Percentiles rank a stretch among this genome's conserved stretches.
These are phyloP conservation scores for Parachaetomium inaequale DNA, from an alignment of 495 filamentous ascomycete species.

Conservation along the genomic window DNA sequence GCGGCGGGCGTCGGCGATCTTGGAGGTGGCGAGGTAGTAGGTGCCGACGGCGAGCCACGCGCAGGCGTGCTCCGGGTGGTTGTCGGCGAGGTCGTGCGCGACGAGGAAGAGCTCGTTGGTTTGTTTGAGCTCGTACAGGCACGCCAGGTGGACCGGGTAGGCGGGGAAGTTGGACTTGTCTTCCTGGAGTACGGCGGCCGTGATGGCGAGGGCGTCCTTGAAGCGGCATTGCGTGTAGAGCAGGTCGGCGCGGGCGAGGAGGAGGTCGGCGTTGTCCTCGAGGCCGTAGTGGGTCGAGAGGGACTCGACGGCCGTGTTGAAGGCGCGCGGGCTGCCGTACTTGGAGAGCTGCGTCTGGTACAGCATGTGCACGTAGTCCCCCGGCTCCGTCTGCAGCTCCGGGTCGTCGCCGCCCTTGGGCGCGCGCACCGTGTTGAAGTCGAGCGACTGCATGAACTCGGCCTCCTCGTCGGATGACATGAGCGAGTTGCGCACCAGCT, in stretches of 20 bases:
- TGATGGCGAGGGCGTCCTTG: slow-evolving; percentile 77
- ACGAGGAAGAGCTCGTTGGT: slow-evolving; percentile 89
- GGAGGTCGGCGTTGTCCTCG: slow-evolving; percentile 79
- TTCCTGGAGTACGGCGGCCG: slow-evolving; percentile 70
- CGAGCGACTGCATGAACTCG: slow-evolving; percentile 83
- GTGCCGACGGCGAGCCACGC: slow-evolving; percentile 92
- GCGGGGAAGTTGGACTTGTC: slow-evolving; percentile 86
- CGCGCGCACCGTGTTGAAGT: slow-evolving; percentile 76
- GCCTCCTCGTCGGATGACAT: slow-evolving; percentile 98
- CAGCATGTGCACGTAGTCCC: slow-evolving; percentile 91
- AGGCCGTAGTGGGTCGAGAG: slow-evolving; percentile 93
- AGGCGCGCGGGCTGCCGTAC: slow-evolving; percentile 80
- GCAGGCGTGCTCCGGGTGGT: slow-evolving; percentile 83
- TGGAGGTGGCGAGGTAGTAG: slow-evolving; percentile 86
- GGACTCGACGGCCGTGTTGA: slow-evolving; percentile 83
- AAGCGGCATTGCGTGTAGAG: slow-evolving; percentile 95
- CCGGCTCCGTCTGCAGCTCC: slow-evolving; percentile 69
- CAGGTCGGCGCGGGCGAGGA: slow-evolving; percentile 87
- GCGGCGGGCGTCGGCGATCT: slow-evolving; percentile 86
- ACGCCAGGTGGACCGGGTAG: slow-evolving; percentile 88
- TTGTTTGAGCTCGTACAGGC: slow-evolving; percentile 79
- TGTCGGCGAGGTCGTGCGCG: slow-evolving; percentile 90
- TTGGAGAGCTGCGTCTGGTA: slow-evolving; percentile 97
- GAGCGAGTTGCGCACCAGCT: slow-evolving; percentile 93
- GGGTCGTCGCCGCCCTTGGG: slow-evolving; percentile 41